A percentile compares a stretch with the other conserved stretches of the same genome.
Conservation (phyloP, 768 basidiomycete species). For the Hydnomerulius pinastri region DNA sequence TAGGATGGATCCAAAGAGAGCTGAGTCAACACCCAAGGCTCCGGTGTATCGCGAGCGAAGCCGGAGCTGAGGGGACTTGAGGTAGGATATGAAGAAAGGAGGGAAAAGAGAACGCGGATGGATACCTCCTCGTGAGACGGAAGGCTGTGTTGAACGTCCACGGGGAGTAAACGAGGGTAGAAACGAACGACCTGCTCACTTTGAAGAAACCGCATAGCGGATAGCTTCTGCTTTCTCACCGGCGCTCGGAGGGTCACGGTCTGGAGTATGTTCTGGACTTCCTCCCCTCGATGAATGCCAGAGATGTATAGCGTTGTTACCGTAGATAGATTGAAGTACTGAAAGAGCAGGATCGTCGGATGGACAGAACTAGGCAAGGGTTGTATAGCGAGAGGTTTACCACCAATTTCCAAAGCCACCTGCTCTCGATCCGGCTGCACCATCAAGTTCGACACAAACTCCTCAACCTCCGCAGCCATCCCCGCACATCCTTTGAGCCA, state of each 20-base stretch:
- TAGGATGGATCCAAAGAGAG: conserved; percentile 74
- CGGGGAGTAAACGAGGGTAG: not conserved
- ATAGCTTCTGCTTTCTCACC: conserved; percentile 37
- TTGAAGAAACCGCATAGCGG: conserved; percentile 66
- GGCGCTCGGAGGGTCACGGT: conserved; percentile 15
- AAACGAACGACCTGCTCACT: conserved; percentile 44
- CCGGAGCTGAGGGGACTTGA: conserved; percentile 71
- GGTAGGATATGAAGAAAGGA: conserved; percentile 63
- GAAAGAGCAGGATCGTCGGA: conserved; percentile 25
- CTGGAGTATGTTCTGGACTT: conserved; percentile 7
- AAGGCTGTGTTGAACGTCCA: conserved; percentile 42
- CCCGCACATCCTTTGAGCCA: conserved; percentile 11
- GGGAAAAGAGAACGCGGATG: conserved; percentile 57
- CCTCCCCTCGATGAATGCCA: conserved; percentile 46
- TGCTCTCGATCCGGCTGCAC: conserved; percentile 41
- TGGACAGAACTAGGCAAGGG: conserved; percentile 2
- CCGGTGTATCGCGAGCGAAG: too few relatives aligned
- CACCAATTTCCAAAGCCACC: conserved; percentile 50
- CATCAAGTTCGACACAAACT: conserved; percentile 32
- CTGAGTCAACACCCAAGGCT: too few relatives aligned
- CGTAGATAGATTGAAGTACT: conserved; percentile 85
- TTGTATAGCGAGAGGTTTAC: conserved; percentile 22
- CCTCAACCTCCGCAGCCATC: conserved; percentile 20
- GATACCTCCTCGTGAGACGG: conserved; percentile 53
- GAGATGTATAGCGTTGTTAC: conserved; percentile 60